phyloP scores from a whole-genome alignment of 2,329 filamentous ascomycete species.

The Exophiala bonariae region DNA sequence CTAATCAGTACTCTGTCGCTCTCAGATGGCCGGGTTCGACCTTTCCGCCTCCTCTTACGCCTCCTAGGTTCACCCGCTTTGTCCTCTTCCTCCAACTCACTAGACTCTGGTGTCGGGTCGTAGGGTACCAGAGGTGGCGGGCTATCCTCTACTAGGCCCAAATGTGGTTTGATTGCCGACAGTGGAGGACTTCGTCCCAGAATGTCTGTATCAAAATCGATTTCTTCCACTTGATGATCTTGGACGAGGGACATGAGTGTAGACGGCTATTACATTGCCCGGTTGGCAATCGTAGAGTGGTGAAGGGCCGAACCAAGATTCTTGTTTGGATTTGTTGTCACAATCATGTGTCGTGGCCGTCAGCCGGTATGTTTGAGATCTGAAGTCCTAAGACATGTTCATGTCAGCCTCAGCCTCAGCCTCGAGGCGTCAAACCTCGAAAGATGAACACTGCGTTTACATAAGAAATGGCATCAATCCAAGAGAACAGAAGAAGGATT shows the following conservation, averaged over 20 bases:
- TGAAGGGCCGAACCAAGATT: not conserved
- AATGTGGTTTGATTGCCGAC: constrained; percentile 32
- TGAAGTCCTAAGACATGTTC: not conserved
- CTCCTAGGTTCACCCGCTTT: constrained; percentile 16
- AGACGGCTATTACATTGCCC: constrained; percentile 17
- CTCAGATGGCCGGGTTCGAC: constrained; percentile 42
- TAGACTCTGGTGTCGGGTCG: constrained; percentile 16
- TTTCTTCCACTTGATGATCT: constrained; percentile 3
- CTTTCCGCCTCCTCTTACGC: constrained; percentile 28
- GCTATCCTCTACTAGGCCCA: constrained; percentile 32
- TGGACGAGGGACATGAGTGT: constrained; percentile 21
- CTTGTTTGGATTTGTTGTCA: too few relatives aligned
- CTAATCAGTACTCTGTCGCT: constrained; percentile 68
- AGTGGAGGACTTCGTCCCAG: constrained; percentile 36
- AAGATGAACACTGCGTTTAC: not conserved
- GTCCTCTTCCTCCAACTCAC: constrained; percentile 25
- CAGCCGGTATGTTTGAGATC: too few relatives aligned
- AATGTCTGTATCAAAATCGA: constrained; percentile 17
- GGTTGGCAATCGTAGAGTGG: not conserved
- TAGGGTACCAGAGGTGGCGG: constrained; percentile 36
- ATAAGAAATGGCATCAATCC: not conserved
- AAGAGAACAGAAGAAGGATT: not conserved
- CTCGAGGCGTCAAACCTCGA: constrained; percentile 1
- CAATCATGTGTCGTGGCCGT: too few relatives aligned
- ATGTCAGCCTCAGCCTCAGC: constrained; percentile 1